Evolutionary conservation across 768 basidiomycete species (phyloP), one percentile per base, ranked within the genome.

Genomic region (Ramaria sp.): DNA sequence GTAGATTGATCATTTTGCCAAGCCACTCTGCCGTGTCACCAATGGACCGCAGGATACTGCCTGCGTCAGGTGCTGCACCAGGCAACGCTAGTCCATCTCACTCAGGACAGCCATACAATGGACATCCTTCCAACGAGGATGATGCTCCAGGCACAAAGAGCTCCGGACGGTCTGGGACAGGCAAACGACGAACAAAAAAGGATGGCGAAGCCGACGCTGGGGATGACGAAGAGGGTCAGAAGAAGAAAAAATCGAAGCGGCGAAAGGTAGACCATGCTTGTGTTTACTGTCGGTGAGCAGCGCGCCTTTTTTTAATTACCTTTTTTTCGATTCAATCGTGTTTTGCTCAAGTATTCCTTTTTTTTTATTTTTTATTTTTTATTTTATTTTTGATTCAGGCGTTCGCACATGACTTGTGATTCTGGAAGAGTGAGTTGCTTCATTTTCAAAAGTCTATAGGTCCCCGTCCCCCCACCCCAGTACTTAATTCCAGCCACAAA

Each of bases 241-340:
- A 72, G 56, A 58, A 62, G 25, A 70, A 69, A 52, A 59, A 60
- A 25, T 63, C 79, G 10, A 88, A 87, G 69, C 71, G 89, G 58
- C 72, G 88, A 54, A 93, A 93, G 66, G 88, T 90, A 56, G 90
- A 90, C 66, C 90, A 93, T 70, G 92, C 93, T 5, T 96, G 92
- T 65, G 71, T 96, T 41, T 96, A 94, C 67, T 96, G 92, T 69
- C 77, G 91, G 65, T 74, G 89, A 57, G 91, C n/a, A n/a, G n/a
- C n/a, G n/a, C n/a, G n/a, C n/a, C n/a, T n/a, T n/a, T n/a, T n/a
- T n/a, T n/a, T n/a, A n/a, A n/a, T n/a, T n/a, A n/a, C n/a, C n/a
- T n/a, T n/a, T n/a, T n/a, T n/a, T n/a, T n/a, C n/a, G n/a, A n/a
- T n/a, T n/a, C n/a, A n/a, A n/a, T n/a, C n/a, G n/a, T n/a, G n/a